Conservation (phyloP, 345 rosid genomes). For the Euphorbia pulcherrima region DNA sequence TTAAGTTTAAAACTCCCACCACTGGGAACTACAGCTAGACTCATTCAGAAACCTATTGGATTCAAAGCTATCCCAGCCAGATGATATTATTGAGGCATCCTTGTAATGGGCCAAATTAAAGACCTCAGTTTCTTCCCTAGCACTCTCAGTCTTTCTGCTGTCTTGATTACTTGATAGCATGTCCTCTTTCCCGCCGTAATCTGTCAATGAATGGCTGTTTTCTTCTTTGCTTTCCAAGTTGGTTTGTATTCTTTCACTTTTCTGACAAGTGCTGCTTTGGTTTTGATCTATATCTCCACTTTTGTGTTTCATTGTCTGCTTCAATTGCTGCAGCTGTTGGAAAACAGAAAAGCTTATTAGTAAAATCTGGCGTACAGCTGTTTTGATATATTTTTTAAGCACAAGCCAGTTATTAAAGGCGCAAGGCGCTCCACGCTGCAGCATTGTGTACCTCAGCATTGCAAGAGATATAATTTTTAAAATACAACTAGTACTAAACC, state of each 20-base stretch:
- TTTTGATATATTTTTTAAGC: background rate
- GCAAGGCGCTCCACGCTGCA: too few species aligned
- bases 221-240: conserved; percentile 8
- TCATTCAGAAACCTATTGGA: conserved; percentile 16
- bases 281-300: background rate
- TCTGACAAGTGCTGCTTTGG: conserved; percentile 12
- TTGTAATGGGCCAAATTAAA: conserved; percentile 9
- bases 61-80: conserved; percentile 23
- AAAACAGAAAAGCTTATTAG: conserved; percentile 3
- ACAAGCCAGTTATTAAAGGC: too few species aligned
- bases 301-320: conserved; percentile 12
- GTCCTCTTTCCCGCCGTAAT: background rate
- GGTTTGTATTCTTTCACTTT: background rate
- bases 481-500: too few species aligned
- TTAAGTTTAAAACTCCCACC: conserved; percentile 35
- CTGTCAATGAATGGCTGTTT: background rate
- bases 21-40: conserved; percentile 27
- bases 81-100: conserved; percentile 19
- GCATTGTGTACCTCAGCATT: too few species aligned
- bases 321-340: conserved; percentile 30
- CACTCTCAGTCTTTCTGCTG: conserved; percentile 8
- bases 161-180: conserved; percentile 2
- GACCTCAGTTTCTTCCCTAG: conserved; percentile 12
- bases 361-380: background rate
- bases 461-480: too few species aligned